Base-by-base conservation (phyloP, 805 yeast species). In the Debaryomyces hansenii region DNA sequence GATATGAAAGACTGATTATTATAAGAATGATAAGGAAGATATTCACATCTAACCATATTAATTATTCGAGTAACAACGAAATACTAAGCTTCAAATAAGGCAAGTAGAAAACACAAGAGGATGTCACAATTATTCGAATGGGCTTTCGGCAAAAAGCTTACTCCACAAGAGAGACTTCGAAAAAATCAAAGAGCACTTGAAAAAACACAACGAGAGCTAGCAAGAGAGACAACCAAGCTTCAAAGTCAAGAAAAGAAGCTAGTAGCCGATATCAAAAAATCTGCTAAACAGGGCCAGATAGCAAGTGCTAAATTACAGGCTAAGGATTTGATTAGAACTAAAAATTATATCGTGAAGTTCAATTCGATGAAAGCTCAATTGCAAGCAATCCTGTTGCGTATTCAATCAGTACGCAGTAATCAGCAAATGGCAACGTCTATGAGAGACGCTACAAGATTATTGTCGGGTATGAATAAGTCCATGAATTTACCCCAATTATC, bases 141-240 rank as follows among this genome's bases (percentile, higher is more conserved):
- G 98, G 90, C 88, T 21, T 94, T 94, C 70, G 99, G 99, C 8
- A 88, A 90, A 76, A 81, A 85, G 62, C 71, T 87, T 52, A 90
- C 98, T 40, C 98, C 99, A 9, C 97, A 91, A 63, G 99, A 94
- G 69, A 79, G 90, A 64, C 80, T 94, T 63, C 83, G 97, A 52
- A 92, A 83, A 83, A 95, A 94, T 68, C 99, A 95, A 72, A 74
- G 99, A 46, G 95, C 97, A 5, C 74, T 94, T 21, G 99, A 94
- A 59, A 83, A 91, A 55, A 91, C 98, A 0, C 97, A 90, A 66
- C 76, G 99, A 41, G 99, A 94, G 62, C 74, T 94, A 41, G 90
- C 89, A 35, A 73, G 99, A 49, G 99, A 94, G 65, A 83, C 89
- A 47, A 73, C 77, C 50, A 90, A 94, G 63, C 72, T 94, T 34